Evolutionary conservation across 805 yeast species (phyloP).

Genomic region (Ascoidea asiatica): DNA sequence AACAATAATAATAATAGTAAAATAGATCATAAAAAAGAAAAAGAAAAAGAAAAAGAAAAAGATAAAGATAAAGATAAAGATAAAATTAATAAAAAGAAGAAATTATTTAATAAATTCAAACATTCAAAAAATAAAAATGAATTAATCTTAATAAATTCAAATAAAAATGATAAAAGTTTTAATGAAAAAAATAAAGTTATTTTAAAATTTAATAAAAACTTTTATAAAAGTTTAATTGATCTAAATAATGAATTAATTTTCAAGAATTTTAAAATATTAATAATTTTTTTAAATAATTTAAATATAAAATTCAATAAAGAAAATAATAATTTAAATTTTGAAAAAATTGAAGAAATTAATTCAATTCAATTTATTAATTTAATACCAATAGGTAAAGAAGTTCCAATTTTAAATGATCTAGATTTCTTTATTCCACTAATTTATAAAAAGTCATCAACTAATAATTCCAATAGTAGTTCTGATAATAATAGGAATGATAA

Average conservation of each 20-base stretch:
- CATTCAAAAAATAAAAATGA: neutral
- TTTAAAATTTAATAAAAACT: neutral
- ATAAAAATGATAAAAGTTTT: neutral
- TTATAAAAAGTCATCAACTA: too few relatives aligned
- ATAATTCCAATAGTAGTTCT: too few relatives aligned
- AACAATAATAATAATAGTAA: constrained; percentile 2
- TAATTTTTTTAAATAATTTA: constrained; percentile 5
- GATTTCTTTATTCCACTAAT: neutral
- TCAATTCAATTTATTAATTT: neutral
- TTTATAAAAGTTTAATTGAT: neutral
- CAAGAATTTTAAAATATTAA: constrained; percentile 5
- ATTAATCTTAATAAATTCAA: neutral
- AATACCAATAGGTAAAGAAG: constrained; percentile 7
- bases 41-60: neutral
- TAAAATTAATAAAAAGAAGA: neutral
- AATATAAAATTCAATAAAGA: constrained; percentile 6
- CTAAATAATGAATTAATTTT: constrained; percentile 2
- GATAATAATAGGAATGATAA: neutral
- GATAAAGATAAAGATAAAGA: neutral
- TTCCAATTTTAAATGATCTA: constrained; percentile 2
- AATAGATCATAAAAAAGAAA: neutral
- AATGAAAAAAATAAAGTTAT: neutral
- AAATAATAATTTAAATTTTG: constrained; percentile 8
- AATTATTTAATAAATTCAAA: neutral
- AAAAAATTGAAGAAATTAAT: constrained; percentile 2